phyloP scores from a whole-genome alignment of 2,329 filamentous ascomycete genomes.

The Talaromyces pinophilus region DNA sequence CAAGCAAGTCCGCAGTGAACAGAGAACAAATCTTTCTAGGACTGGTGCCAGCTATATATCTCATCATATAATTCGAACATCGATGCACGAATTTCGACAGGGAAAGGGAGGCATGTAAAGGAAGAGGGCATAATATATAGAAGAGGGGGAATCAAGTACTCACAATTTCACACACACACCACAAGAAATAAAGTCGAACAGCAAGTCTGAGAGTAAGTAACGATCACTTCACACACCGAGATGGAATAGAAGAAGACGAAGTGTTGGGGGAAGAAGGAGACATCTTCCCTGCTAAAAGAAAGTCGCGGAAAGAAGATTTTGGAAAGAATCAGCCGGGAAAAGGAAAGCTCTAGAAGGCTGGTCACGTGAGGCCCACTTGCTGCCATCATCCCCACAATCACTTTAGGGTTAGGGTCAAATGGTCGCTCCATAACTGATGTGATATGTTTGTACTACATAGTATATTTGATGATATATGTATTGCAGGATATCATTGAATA shows the following conservation, averaged over 20 bases:
- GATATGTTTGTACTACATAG: too few species aligned
- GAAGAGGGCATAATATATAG: neutral
- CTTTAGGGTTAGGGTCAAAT: too few species aligned
- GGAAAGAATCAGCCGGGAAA: slow-evolving; percentile 25
- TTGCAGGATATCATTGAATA: neutral
- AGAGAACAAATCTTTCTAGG: slow-evolving; percentile 65
- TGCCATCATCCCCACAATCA: too few species aligned
- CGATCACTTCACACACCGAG: neutral
- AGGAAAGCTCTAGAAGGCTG: slow-evolving; percentile 42
- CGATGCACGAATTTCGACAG: slow-evolving; percentile 19
- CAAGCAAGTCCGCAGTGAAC: slow-evolving; percentile 62
- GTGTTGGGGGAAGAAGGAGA: slow-evolving; percentile 18
- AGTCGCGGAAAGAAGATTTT: slow-evolving; percentile 18
- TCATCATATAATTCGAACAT: slow-evolving; percentile 54
- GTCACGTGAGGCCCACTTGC: slow-evolving; percentile 19
- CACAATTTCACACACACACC: slow-evolving; percentile 7
- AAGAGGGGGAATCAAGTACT: slow-evolving; percentile 1
- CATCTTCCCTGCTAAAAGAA: slow-evolving; percentile 24
- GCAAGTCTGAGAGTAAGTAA: neutral
- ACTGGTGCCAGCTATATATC: slow-evolving; percentile 65
- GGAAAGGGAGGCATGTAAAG: neutral
- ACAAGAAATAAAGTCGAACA: neutral
- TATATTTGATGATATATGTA: too few species aligned
- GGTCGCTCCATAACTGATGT: too few species aligned
- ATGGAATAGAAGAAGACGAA: neutral